These are phyloP conservation scores for Mediolabrus comicus DNA, from an alignment of 108 stramenopile species.

Conservation along the genomic window DNA sequence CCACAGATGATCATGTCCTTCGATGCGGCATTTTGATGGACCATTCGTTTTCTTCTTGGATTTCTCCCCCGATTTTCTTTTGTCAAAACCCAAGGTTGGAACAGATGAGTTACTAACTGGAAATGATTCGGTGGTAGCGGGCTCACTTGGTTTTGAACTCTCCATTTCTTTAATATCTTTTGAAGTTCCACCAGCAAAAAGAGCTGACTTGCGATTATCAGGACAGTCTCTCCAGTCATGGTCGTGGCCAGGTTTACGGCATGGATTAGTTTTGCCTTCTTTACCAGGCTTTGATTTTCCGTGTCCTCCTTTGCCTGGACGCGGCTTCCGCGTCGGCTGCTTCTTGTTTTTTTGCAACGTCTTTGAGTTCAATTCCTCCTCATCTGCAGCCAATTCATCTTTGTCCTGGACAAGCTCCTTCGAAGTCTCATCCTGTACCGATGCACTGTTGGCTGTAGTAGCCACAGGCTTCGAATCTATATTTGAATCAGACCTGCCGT, in stretches of 20 bases:
- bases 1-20: conserved; percentile 42
- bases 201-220: background rate
- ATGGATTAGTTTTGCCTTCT: background rate
- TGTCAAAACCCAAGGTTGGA: background rate
- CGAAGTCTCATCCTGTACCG: background rate
- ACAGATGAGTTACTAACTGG: background rate
- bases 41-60: background rate
- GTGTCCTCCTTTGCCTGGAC: background rate
- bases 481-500: background rate
- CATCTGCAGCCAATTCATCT: background rate
- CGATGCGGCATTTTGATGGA: conserved; percentile 16
- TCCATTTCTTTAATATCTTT: background rate
- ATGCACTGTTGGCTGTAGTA: background rate
- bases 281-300: background rate
- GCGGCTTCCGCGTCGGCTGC: background rate
- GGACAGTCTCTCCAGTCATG: background rate
- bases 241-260: background rate
- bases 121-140: background rate
- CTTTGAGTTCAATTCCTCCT: background rate
- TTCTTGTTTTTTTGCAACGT: background rate
- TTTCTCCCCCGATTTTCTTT: background rate
- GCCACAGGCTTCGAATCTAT: background rate
- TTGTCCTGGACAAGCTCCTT: background rate
- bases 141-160: background rate
- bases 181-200: background rate